phyloP scores from a whole-genome alignment of 495 filamentous ascomycete genomes.

The Letharia lupina region DNA sequence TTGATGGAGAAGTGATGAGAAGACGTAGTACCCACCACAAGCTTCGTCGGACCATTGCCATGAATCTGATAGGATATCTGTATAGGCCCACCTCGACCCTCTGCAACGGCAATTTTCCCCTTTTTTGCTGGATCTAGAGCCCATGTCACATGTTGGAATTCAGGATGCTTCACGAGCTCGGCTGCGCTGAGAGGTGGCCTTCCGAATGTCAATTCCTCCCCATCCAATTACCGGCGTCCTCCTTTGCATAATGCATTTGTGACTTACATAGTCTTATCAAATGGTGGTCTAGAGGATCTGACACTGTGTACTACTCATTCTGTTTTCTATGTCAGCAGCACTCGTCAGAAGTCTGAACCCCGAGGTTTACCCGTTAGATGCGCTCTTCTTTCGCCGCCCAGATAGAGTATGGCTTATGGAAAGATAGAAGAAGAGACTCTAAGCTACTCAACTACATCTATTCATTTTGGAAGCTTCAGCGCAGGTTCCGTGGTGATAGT shows the following conservation, averaged over 20 bases:
- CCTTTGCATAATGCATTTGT: neutral
- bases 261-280: neutral
- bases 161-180: slow-evolving; percentile 42
- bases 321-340: no score
- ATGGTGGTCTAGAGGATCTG: neutral
- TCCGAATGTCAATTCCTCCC: neutral
- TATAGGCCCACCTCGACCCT: slow-evolving; percentile 57
- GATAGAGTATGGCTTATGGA: no score
- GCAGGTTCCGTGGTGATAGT: no score
- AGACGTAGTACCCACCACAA: slow-evolving; percentile 50
- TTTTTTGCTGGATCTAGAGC: slow-evolving; percentile 50
- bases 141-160: slow-evolving; percentile 49
- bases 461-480: no score
- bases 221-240: neutral
- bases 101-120: slow-evolving; percentile 53
- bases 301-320: neutral
- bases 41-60: slow-evolving; percentile 57
- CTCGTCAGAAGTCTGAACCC: no score
- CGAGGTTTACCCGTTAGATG: no score
- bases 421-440: no score
- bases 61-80: slow-evolving; percentile 72
- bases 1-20: neutral
- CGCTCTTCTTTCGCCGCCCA: no score
- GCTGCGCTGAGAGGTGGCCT: slow-evolving; percentile 35
- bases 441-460: no score